Percentiles rank a stretch among this genome's conserved stretches.
Conservation (phyloP, 768 basidiomycete genomes). For the Obba rivulosa region DNA sequence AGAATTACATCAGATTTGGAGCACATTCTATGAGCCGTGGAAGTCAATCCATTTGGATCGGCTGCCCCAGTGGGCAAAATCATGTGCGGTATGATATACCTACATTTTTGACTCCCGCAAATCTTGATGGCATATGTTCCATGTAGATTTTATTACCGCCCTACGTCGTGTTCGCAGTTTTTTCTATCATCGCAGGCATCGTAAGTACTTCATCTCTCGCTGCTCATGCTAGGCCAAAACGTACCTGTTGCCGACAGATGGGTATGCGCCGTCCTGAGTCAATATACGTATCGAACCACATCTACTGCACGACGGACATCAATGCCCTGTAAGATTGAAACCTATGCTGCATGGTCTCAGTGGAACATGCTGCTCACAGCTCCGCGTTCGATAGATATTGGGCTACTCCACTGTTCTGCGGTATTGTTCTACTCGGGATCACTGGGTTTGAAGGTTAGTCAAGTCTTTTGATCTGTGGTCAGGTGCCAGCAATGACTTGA, state of each 20-base stretch:
- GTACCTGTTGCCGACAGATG: not conserved
- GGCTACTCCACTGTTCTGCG: conserved; percentile 41
- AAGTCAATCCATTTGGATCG: conserved; percentile 12
- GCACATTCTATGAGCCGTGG: conserved; percentile 26
- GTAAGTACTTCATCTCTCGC: no score
- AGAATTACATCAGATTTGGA: conserved; percentile 28
- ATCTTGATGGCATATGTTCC: no score
- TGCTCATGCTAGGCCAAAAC: no score
- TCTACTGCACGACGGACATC: conserved; percentile 42
- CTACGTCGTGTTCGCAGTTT: not conserved
- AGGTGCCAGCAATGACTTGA: not conserved
- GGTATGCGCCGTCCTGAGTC: conserved; percentile 16
- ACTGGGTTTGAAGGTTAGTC: conserved; percentile 41
- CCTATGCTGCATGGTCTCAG: not conserved
- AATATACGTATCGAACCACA: conserved; percentile 33
- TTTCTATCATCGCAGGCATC: no score
- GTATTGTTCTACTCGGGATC: conserved; percentile 33
- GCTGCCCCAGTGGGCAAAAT: conserved; percentile 21
- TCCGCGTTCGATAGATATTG: conserved; percentile 9
- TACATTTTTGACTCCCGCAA: no score
- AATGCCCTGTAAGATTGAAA: conserved; percentile 30
- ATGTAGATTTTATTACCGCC: not conserved
- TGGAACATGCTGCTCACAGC: not conserved
- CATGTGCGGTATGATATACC: conserved; percentile 16
- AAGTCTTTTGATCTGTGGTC: not conserved